A percentile compares a stretch with the other conserved stretches of the same genome.
phyloP scores from a whole-genome alignment of 345 rosid species.

The Linum tenue region DNA sequence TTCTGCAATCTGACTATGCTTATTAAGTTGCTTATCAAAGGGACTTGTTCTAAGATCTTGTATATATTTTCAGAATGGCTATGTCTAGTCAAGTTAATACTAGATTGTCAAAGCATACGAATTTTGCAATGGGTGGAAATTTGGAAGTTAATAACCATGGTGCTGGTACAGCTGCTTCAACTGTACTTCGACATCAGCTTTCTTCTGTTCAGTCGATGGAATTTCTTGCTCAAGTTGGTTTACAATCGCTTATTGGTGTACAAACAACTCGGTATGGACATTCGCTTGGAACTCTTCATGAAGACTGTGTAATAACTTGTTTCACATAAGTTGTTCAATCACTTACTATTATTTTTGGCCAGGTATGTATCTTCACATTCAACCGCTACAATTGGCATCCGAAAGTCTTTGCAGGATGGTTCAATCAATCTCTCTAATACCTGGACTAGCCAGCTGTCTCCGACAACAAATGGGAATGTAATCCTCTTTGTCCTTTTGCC shows the following conservation, averaged over 20 bases:
- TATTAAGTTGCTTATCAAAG: neutral
- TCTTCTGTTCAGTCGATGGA: conserved; percentile 75
- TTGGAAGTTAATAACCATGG: conserved; percentile 57
- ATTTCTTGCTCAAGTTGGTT: conserved; percentile 66
- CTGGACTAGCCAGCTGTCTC: conserved; percentile 89
- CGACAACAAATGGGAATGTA: conserved; percentile 78
- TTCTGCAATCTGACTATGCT: too few species aligned
- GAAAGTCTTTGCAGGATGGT: conserved; percentile 79
- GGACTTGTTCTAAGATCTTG: neutral
- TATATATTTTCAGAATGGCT: conserved; percentile 52
- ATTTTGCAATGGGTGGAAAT: conserved; percentile 64
- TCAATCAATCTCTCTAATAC: conserved; percentile 87
- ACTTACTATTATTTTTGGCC: conserved; percentile 9
- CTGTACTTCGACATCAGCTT: conserved; percentile 54
- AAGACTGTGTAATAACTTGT: neutral
- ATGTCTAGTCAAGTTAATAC: conserved; percentile 80
- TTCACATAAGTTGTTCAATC: conserved; percentile 11
- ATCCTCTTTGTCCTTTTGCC: conserved; percentile 18
- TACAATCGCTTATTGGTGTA: conserved; percentile 62
- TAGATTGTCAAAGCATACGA: conserved; percentile 59
- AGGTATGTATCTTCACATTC: conserved; percentile 76
- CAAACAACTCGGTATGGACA: conserved; percentile 62
- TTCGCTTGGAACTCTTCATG: conserved; percentile 1
- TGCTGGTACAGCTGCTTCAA: conserved; percentile 67
- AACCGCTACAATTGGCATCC: conserved; percentile 59